Conservation (phyloP, 179 eudicot genomes). For the Pouteria campechiana region DNA sequence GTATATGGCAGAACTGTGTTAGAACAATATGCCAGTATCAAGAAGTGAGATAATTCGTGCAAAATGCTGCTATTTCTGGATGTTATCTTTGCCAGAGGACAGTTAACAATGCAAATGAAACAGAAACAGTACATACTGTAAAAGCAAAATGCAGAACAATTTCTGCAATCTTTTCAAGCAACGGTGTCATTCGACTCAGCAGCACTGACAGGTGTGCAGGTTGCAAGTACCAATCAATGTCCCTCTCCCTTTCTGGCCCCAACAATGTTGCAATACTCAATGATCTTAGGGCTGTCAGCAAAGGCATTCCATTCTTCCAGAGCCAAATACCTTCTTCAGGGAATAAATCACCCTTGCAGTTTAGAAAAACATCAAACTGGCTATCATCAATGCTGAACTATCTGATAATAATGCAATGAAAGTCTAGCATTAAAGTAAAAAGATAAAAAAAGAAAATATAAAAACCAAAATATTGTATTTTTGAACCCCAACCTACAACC, state of each 20-base stretch:
- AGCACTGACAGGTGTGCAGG: conserved; percentile 42
- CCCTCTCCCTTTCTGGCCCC: conserved; percentile 71
- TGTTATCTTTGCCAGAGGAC: background rate
- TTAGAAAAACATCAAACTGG: too few relatives aligned
- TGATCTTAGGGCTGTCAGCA: conserved; percentile 59
- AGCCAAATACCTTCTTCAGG: conserved; percentile 85
- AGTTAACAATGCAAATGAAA: background rate
- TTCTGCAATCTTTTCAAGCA: conserved; percentile 61
- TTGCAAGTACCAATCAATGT: conserved; percentile 75
- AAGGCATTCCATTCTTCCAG: conserved; percentile 88
- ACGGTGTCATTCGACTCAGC: conserved; percentile 61
- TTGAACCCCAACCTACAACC: too few relatives aligned
- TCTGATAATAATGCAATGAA: too few relatives aligned
- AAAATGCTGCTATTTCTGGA: background rate
- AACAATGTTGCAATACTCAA: conserved; percentile 66
- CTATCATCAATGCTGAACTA: too few relatives aligned
- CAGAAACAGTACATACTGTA: conserved; percentile 50
- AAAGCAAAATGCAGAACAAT: conserved; percentile 69
- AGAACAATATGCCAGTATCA: background rate
- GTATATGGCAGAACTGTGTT: conserved; percentile 4
- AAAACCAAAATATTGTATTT: too few relatives aligned
- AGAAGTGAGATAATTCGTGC: conserved; percentile 1
- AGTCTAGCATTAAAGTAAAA: too few relatives aligned
- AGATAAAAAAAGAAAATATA: conserved; percentile 1
- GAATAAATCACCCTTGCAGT: conserved; percentile 80